A percentile compares a stretch with the other conserved stretches of the same genome.
These are phyloP conservation scores for Vitis riparia DNA, from an alignment of 164 flowering plant genomes.

Conservation along the genomic window DNA sequence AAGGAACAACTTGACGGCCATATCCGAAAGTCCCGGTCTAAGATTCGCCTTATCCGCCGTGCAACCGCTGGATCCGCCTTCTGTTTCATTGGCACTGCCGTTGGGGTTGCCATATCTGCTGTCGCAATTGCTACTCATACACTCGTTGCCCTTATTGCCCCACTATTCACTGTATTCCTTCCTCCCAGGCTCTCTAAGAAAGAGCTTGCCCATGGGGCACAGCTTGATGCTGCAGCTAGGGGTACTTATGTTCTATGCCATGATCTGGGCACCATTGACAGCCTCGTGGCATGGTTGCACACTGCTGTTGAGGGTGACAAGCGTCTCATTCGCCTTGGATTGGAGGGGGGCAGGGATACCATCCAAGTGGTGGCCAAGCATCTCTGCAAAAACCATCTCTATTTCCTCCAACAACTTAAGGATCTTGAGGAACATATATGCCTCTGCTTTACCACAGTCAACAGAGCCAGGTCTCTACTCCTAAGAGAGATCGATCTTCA, in stretches of 20 bases:
- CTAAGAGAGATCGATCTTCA: slow-evolving; percentile 49
- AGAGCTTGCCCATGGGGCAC: slow-evolving; percentile 45
- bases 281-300: slow-evolving; percentile 59
- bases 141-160: slow-evolving; percentile 35
- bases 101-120: slow-evolving; percentile 42
- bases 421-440: slow-evolving; percentile 76
- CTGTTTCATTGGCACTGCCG: slow-evolving; percentile 50
- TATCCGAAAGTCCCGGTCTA: slow-evolving; percentile 37
- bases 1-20: slow-evolving; percentile 45
- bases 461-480: slow-evolving; percentile 63
- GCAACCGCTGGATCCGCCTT: slow-evolving; percentile 36
- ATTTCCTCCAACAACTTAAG: slow-evolving; percentile 42
- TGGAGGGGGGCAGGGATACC: slow-evolving; percentile 63
- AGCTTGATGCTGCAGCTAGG: slow-evolving; percentile 72
- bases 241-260: slow-evolving; percentile 60
- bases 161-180: slow-evolving; percentile 25
- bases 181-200: slow-evolving; percentile 33
- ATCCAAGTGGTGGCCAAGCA: slow-evolving; percentile 63
- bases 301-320: slow-evolving; percentile 59
- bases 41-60: slow-evolving; percentile 19
- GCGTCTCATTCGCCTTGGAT: slow-evolving; percentile 47
- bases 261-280: slow-evolving; percentile 67
- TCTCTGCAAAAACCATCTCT: slow-evolving; percentile 45
- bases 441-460: slow-evolving; percentile 61
- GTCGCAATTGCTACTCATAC: slow-evolving; percentile 48